Evolutionary conservation across 768 basidiomycete genomes (phyloP), one percentile per base, ranked within the genome.

Genomic region (Psilocybe subaeruginosa): DNA sequence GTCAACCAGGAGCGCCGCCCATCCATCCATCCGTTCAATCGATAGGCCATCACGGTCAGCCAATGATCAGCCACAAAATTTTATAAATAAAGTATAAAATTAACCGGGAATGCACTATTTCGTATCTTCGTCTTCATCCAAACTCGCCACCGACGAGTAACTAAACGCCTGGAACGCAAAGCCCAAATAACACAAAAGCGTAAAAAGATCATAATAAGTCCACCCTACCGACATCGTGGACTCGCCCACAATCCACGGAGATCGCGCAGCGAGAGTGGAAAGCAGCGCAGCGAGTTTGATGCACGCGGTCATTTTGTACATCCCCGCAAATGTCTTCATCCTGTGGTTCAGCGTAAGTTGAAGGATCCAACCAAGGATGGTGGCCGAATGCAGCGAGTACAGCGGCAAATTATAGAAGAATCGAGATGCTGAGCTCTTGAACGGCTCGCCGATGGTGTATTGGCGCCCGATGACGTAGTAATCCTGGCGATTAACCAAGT

Each of bases 311-410:
- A 30, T 9, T 27, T 59, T 59, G 37, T 63, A 61, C 45, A 53
- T 54, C 6, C 64, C 66, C 14, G 60, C 64, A 37, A 68, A 65
- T 6, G 59, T 63, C 29, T 55, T 54, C 16, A 61, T 58, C 9
- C 54, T 35, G 27, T 29, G 49, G 47, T 67, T 67, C 27, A 64
- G 48, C 3, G 53, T n/a, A 8, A 67, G n/a, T 47, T 67, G 66
- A 9, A 67, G 66, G 17, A 55, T 2, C 1, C 14, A 29, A 8
- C 66, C 61, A 2, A 67, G 61, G 23, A 45, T 37, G 0, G 47
- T 30, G 17, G 59, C 57, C 1, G 64, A 62, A 17, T 31, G 33
- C 2, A 55, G 41, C 33, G 41, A 29, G 41, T 39, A 19, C 5
- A 45, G 17, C 31, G 37, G 33, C 16, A 23, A 52, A 12, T 16